These are phyloP conservation scores for Cochlearia excelsa DNA, from an alignment of 345 rosid genomes.

Conservation along the genomic window DNA sequence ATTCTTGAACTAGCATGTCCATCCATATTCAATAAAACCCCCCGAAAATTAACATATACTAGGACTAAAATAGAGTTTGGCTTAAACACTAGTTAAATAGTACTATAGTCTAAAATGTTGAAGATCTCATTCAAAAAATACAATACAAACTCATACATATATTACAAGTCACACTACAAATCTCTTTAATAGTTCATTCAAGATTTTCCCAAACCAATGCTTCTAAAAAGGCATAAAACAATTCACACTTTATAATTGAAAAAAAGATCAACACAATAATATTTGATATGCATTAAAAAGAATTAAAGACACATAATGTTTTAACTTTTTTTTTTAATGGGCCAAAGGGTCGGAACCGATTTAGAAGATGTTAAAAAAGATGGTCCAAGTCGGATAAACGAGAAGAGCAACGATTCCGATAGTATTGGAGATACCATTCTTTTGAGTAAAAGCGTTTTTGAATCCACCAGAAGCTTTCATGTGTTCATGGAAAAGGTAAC, in stretches of 20 bases:
- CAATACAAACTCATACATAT: background rate
- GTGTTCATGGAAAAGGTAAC: slow-evolving; percentile 89
- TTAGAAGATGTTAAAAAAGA: slow-evolving; percentile 55
- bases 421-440: slow-evolving; percentile 76
- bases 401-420: slow-evolving; percentile 70
- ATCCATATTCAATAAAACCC: too few relatives aligned
- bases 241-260: slow-evolving; percentile 4
- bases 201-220: too few relatives aligned
- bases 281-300: background rate
- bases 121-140: slow-evolving; percentile 7
- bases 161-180: too few relatives aligned
- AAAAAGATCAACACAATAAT: background rate
- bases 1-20: too few relatives aligned
- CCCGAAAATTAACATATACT: too few relatives aligned
- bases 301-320: slow-evolving; percentile 14
- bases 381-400: slow-evolving; percentile 77
- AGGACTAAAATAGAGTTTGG: too few relatives aligned
- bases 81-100: too few relatives aligned
- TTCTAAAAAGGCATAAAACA: background rate
- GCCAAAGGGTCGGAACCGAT: slow-evolving; percentile 2
- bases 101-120: background rate
- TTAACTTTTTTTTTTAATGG: background rate
- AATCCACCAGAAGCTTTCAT: slow-evolving; percentile 90
- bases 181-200: too few relatives aligned
- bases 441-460: slow-evolving; percentile 67